phyloP scores from a whole-genome alignment of 331 rosid species.

The Phaseolus coccineus region DNA sequence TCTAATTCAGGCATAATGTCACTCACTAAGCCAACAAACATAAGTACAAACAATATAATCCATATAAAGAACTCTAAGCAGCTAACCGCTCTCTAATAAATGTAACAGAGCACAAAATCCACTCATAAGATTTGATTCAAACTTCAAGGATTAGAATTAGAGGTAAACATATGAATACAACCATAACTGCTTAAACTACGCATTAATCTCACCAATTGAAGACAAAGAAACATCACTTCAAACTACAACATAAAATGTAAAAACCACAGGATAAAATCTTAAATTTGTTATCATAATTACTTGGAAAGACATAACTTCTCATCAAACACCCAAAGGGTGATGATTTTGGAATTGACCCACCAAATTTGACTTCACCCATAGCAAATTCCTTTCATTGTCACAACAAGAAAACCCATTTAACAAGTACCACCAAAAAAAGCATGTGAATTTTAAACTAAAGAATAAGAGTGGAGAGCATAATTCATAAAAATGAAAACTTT shows the following conservation, averaged over 20 bases:
- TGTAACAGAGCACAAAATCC: constrained; percentile 15
- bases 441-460: too few relatives aligned
- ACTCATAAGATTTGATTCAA: background rate
- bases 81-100: constrained; percentile 15
- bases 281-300: background rate
- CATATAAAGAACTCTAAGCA: constrained; percentile 4
- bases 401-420: constrained; percentile 5
- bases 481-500: background rate
- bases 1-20: constrained; percentile 47
- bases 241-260: background rate
- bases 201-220: background rate
- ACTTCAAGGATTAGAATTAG: constrained; percentile 23
- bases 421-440: background rate
- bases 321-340: constrained; percentile 9
- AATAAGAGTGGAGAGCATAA: background rate
- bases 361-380: constrained; percentile 31
- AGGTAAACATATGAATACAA: constrained; percentile 18
- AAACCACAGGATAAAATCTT: constrained; percentile 7
- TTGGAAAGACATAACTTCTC: constrained; percentile 17
- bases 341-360: background rate
- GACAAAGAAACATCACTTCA: background rate
- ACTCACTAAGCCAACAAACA: constrained; percentile 32
- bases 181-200: background rate
- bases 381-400: background rate
- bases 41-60: constrained; percentile 19